A percentile compares a stretch with the other conserved stretches of the same genome.
Evolutionary conservation across 2,329 filamentous ascomycete genomes (phyloP).

Genomic region (Penicillium polonicum): DNA sequence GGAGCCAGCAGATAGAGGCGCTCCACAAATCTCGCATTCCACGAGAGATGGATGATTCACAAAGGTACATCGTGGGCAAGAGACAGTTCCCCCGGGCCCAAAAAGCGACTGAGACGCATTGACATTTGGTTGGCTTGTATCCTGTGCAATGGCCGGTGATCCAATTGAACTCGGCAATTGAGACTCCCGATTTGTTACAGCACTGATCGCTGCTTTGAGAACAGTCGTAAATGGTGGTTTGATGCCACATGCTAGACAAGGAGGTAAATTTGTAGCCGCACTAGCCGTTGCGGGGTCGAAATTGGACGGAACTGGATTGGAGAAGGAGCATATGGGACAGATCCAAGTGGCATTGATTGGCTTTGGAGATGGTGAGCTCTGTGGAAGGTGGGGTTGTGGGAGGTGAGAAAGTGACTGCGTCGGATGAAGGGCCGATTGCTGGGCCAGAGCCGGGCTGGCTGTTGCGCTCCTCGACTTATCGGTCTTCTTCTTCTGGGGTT

Average conservation of each 20-base stretch:
- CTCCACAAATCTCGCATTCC: conserved; percentile 88
- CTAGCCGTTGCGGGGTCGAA: conserved; percentile 84
- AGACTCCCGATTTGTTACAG: conserved; percentile 54
- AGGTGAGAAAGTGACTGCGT: conserved; percentile 32
- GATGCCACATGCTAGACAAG: conserved; percentile 90
- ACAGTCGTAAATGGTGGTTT: conserved; percentile 81
- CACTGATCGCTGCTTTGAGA: conserved; percentile 80
- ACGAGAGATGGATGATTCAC: conserved; percentile 83
- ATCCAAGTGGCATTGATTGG: conserved; percentile 76
- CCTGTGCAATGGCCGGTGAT: not conserved
- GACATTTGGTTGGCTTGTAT: not conserved
- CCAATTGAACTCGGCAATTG: conserved; percentile 11
- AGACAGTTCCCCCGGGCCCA: conserved; percentile 26
- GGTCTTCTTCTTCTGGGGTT: conserved; percentile 67
- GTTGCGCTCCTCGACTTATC: conserved; percentile 53
- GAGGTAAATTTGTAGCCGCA: conserved; percentile 74
- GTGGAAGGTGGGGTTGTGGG: conserved; percentile 32
- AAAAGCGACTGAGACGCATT: not conserved
- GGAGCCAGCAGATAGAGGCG: conserved; percentile 61
- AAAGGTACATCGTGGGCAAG: conserved; percentile 88
- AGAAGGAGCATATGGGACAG: conserved; percentile 92
- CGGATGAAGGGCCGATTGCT: conserved; percentile 35
- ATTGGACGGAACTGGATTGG: conserved; percentile 87
- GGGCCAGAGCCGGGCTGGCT: conserved; percentile 35
- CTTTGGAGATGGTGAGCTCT: conserved; percentile 36